Evolutionary conservation across 306 rosid species (phyloP), one percentile per base, ranked within the genome.

Genomic region (Trifolium fragiferum): DNA sequence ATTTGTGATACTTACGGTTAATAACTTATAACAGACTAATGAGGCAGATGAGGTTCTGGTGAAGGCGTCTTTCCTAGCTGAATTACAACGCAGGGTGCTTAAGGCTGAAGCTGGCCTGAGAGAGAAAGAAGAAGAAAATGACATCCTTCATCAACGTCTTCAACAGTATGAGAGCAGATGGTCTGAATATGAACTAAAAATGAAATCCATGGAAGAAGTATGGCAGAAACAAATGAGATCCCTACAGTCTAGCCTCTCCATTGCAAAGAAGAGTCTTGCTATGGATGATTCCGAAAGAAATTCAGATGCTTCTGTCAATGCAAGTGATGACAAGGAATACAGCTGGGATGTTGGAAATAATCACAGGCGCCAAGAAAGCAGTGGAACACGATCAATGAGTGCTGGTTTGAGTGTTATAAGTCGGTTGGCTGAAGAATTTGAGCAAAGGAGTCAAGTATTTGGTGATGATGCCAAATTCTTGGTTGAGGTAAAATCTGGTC

Each of bases 161-260:
- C 96, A 94, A 81, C 99, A 92, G 84, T 92, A 92, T 5, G 98
- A 94, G 58, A 94, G 77, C 81, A 93, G 99, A 66, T 94, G 99
- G 99, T 92, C 98, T 2, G 99, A 94, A 68, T 94, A 94, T 70
- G 99, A 94, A 82, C 73, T 88, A 64, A 94, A 94, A 77, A 94
- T 94, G 99, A 94, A 90, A 72, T 94, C 99, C 80, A 94, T 94
- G 99, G 99, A 94, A 86, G 98, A 94, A 87, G 98, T 94, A 55
- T 94, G 99, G 99, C 99, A 94, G 84, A 92, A 89, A 38, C 99
- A 94, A 81, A 94, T 94, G 99, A 94, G 99, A 80, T 94, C 99
- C 79, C 82, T 94, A 30, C 98, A 94, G 33, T 94, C 99, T 63
- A 94, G 99, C 83, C 99, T 94, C 66, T 94, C 99, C 47, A 94